Evolutionary conservation across 192 early-diverging fungal genomes (phyloP), one percentile per base, ranked within the genome.

Genomic region (Irineochytrium annulatum): DNA sequence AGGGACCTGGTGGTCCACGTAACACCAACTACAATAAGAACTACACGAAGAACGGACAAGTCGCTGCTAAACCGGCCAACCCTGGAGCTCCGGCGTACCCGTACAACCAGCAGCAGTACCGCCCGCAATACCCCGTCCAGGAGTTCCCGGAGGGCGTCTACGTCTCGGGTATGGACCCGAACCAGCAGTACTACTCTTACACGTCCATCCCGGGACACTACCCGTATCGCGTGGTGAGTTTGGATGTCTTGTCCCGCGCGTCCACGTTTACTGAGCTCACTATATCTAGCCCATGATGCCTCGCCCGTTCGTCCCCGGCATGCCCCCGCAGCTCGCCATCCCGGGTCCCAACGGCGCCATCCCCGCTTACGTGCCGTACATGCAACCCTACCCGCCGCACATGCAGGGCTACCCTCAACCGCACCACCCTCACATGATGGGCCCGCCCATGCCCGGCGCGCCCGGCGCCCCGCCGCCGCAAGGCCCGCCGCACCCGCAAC

Each of bases 341-440:
- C 58, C 59, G 33, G 48, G 41, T 13, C 65, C 65, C 14, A 28
- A 28, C 3, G 57, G 49, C 14, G 46, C 11, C 8, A 49, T 49
- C 22, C 46, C 46, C 26, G 37, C 37, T n/a, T 49, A 49, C 46
- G 63, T 65, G 5, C 63, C 34, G 17, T 67, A 67, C 52, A 67
- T 67, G 56, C 35, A 59, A 30, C 65, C 52, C 13, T 67, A 60
- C 31, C 45, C 27, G 5, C 44, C 19, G 49, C 65, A 13, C 48
- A 49, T 39, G 49, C 65, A 14, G 52, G 48, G 52, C 20, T 67
- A 49, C 22, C 46, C 46, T 37, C n/a, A n/a, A n/a, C n/a, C n/a
- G n/a, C n/a, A n/a, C n/a, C n/a, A n/a, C n/a, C 65, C 44, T n/a
- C 65, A 33, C 39, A 67, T 67, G 57, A 67, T 67, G 56, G 63